Conservation (phyloP, 176 grass and related monocot species). For the Rhynchospora tenuis region DNA sequence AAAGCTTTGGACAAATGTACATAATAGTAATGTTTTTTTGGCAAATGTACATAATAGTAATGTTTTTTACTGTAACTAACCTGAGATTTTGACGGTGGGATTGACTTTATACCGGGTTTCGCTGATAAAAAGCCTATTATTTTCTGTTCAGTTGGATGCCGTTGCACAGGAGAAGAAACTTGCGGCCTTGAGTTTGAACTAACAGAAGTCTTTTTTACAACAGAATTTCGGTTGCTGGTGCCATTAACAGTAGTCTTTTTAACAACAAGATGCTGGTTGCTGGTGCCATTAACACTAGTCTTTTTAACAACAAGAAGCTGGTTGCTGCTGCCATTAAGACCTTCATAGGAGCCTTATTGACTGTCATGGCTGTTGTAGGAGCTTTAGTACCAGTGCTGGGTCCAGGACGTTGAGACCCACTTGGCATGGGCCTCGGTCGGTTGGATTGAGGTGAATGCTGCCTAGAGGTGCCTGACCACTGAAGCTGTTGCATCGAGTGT, state of each 20-base stretch:
- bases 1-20: not conserved
- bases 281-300: not conserved
- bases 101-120: constrained; percentile 26
- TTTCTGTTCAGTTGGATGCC: constrained; percentile 22
- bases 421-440: constrained; percentile 26
- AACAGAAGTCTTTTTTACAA: constrained; percentile 21
- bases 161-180: constrained; percentile 17
- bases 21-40: not conserved
- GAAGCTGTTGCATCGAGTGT: not conserved
- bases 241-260: constrained; percentile 33
- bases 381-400: constrained; percentile 14
- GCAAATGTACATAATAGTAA: not conserved
- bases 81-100: constrained; percentile 35
- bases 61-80: constrained; percentile 28
- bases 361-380: constrained; percentile 7
- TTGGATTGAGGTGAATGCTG: constrained; percentile 31
- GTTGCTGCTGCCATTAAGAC: constrained; percentile 16
- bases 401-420: not conserved
- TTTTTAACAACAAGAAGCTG: not conserved
- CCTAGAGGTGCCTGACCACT: not conserved
- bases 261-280: constrained; percentile 18
- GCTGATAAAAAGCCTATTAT: constrained; percentile 8
- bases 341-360: constrained; percentile 49
- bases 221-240: not conserved
- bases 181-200: not conserved